Percentiles rank a stretch among this genome's conserved stretches.
Evolutionary conservation across 345 rosid species (phyloP).

Genomic region (Acer campestre): DNA sequence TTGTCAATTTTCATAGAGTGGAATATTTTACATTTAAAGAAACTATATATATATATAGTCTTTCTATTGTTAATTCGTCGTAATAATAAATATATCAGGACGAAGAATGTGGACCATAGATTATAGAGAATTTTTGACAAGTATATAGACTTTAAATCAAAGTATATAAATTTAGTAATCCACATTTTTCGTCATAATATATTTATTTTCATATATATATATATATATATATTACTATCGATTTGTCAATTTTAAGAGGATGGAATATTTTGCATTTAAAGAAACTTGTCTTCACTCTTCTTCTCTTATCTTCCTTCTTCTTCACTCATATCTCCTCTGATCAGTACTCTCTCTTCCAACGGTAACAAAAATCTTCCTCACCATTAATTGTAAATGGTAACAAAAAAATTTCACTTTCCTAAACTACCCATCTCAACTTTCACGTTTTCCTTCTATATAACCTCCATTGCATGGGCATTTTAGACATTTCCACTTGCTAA

Average conservation of each 20-base stretch:
- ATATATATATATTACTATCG: neutral
- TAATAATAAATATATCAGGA: no score
- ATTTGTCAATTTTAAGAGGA: conserved; percentile 17
- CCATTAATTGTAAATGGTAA: neutral
- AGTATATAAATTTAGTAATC: no score
- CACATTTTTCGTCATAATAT: no score
- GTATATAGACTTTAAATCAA: no score
- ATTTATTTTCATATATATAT: no score
- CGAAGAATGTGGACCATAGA: no score
- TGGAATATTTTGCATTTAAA: conserved; percentile 45
- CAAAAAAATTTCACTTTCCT: neutral
- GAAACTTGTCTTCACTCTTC: conserved; percentile 24
- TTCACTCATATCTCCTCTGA: conserved; percentile 15
- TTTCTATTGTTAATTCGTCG: no score
- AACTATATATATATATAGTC: neutral
- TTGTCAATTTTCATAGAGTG: conserved; percentile 19
- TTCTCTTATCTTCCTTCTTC: conserved; percentile 26
- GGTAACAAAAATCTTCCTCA: conserved; percentile 12
- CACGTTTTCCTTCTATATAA: neutral
- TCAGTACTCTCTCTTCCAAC: neutral
- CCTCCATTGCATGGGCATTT: neutral
- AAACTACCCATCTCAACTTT: neutral
- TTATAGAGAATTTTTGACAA: no score
- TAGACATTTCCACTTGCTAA: neutral
- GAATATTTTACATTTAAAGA: conserved; percentile 44